A percentile compares a stretch with the other conserved stretches of the same genome.
Evolutionary conservation across 805 yeast species (phyloP).

Genomic region (Candida stauntonica): DNA sequence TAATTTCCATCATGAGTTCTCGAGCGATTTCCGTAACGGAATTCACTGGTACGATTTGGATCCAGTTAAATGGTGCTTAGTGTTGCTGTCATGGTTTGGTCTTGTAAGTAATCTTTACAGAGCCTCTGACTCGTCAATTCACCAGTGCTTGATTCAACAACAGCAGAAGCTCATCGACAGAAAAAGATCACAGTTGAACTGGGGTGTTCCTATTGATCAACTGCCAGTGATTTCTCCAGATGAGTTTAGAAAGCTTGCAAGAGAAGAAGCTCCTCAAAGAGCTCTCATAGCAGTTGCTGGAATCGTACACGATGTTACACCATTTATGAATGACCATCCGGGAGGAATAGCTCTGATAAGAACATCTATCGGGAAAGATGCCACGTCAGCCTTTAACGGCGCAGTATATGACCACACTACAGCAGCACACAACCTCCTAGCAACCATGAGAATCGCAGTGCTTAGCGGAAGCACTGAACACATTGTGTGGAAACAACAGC

Average conservation of each 20-base stretch:
- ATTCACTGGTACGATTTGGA: constrained; percentile 71
- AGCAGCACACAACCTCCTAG: constrained; percentile 85
- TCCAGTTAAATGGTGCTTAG: constrained; percentile 77
- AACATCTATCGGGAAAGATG: constrained; percentile 88
- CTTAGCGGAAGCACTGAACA: constrained; percentile 76
- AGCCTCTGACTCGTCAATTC: constrained; percentile 43
- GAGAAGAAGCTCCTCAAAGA: constrained; percentile 43
- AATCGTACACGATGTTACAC: constrained; percentile 89
- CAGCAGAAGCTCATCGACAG: constrained; percentile 77
- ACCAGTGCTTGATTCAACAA: constrained; percentile 73
- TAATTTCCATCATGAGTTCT: constrained; percentile 94
- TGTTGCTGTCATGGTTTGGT: constrained; percentile 44
- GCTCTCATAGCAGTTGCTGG: constrained; percentile 82
- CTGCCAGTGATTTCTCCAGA: constrained; percentile 64
- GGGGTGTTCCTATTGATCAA: constrained; percentile 93
- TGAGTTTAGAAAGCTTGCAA: constrained; percentile 39
- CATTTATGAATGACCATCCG: constrained; percentile 88
- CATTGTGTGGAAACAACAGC: constrained; percentile 77
- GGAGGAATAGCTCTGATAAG: constrained; percentile 80
- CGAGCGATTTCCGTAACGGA: constrained; percentile 82
- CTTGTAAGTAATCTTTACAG: constrained; percentile 54
- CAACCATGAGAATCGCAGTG: constrained; percentile 92
- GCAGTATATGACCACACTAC: constrained; percentile 92
- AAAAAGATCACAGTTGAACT: constrained; percentile 71
- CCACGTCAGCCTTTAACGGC: constrained; percentile 90